A percentile compares a stretch with the other conserved stretches of the same genome.
phyloP scores from a whole-genome alignment of 257 asterid genomes.

The Nicotiana attenuata region DNA sequence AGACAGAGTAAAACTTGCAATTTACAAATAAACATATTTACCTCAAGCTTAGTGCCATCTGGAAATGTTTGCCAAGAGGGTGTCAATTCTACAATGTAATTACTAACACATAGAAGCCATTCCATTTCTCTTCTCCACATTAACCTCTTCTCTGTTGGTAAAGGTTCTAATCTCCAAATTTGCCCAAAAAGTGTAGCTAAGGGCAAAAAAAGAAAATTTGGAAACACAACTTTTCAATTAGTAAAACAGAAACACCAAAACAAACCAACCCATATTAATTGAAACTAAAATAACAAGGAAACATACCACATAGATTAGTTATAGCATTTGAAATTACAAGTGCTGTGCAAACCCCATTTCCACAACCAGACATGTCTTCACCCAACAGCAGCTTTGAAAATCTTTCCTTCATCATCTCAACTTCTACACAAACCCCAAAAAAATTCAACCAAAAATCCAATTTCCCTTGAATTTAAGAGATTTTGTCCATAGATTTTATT shows the following conservation, averaged over 20 bases:
- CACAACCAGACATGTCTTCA: conserved; percentile 91
- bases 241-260: neutral
- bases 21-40: conserved; percentile 9
- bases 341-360: conserved; percentile 81
- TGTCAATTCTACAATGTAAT: conserved; percentile 72
- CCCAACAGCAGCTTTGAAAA: conserved; percentile 81
- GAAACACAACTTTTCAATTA: neutral
- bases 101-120: conserved; percentile 70
- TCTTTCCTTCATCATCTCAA: conserved; percentile 82
- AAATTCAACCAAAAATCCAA: neutral
- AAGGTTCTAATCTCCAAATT: conserved; percentile 85
- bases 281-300: neutral
- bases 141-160: conserved; percentile 43
- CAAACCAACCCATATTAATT: neutral
- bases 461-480: neutral
- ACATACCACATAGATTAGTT: conserved; percentile 76
- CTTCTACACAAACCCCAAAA: conserved; percentile 31
- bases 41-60: conserved; percentile 79
- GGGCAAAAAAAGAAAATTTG: neutral
- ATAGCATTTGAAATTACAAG: conserved; percentile 76
- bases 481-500: too few relatives aligned
- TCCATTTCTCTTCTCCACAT: conserved; percentile 90
- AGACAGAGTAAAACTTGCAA: neutral
- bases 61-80: conserved; percentile 81
- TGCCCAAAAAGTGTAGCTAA: conserved; percentile 80